A percentile compares a stretch with the other conserved stretches of the same genome.
Conservation (phyloP, 345 rosid genomes). For the Salix suchowensis region DNA sequence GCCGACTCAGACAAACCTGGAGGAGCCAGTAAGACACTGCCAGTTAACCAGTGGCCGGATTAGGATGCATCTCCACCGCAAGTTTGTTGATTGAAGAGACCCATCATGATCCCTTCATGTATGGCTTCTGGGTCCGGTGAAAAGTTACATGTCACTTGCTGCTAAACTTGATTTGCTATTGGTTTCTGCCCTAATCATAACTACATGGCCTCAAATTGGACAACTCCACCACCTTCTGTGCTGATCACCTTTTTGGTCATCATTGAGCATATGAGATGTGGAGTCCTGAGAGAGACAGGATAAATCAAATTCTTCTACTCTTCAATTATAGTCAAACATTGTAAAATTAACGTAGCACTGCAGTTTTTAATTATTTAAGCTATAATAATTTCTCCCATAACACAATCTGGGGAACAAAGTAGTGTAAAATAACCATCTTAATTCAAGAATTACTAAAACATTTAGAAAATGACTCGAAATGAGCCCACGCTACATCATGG, state of each 20-base stretch:
- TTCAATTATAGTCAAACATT: neutral
- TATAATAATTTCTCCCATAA: neutral
- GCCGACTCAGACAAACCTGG: no score
- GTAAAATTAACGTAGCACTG: neutral
- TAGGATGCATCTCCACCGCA: slow-evolving; percentile 31
- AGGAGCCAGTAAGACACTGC: slow-evolving; percentile 14
- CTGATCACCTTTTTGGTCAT: neutral
- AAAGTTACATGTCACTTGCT: neutral
- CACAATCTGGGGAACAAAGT: neutral
- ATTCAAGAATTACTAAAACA: no score
- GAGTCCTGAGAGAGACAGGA: neutral
- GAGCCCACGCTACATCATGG: no score
- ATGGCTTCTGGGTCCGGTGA: slow-evolving; percentile 2
- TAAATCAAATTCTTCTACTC: neutral
- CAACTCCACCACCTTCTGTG: neutral
- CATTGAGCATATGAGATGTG: neutral
- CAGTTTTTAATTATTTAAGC: neutral
- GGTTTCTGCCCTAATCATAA: slow-evolving; percentile 2
- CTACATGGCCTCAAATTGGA: neutral
- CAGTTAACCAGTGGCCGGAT: slow-evolving; percentile 18
- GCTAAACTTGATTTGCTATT: neutral
- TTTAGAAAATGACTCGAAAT: no score
- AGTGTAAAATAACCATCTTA: no score
- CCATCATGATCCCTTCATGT: neutral
- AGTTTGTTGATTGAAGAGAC: neutral